Evolutionary conservation across 176 grass and related monocot species (phyloP), one percentile per base, ranked within the genome.

Genomic region (Rhynchospora breviuscula): DNA sequence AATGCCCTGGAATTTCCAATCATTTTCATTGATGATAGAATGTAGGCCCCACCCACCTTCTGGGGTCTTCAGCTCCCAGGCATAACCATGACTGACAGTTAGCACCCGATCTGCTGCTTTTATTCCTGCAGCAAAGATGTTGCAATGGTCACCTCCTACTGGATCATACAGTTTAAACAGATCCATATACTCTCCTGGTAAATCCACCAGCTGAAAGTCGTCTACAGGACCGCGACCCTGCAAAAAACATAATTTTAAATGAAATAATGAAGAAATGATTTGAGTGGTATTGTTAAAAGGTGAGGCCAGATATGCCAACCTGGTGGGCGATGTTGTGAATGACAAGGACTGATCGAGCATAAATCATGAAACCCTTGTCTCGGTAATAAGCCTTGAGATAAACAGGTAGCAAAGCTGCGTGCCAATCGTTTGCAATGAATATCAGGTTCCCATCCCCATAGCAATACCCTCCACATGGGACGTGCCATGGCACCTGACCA

Each of bases 321-420:
- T 98, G 92, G 83, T 98, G 91, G 84, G 95, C 95, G 73, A 98
- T 98, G 79, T 98, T 98, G 91, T 98, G 95, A 87, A 98, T 90
- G 58, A 98, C 95, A 67, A 95, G 85, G 67, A 95, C 86, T 69
- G 89, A 95, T 60, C 92, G 86, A 23, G 85, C 86, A 90, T 98
- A 98, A 79, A 65, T 86, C 95, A 98, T 95, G 56, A 91, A 88
- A 67, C 92, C 91, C 74, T 95, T 86, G 78, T 98, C 95, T 52
- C 60, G 87, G 58, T 93, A 98, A 83, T 93, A 95, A 80, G 92
- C 89, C 82, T 95, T 98, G 79, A 98, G 87, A 93, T 98, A 98
- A 87, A 95, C 91, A 59, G 95, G 89, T 11, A 98, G 84, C 1
- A 98, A 81, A 65, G 92, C 76, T 33, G 91, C 93, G 83, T 95